phyloP scores from a whole-genome alignment of 2,329 filamentous ascomycete genomes.

The Aurifilum marmelostoma region DNA sequence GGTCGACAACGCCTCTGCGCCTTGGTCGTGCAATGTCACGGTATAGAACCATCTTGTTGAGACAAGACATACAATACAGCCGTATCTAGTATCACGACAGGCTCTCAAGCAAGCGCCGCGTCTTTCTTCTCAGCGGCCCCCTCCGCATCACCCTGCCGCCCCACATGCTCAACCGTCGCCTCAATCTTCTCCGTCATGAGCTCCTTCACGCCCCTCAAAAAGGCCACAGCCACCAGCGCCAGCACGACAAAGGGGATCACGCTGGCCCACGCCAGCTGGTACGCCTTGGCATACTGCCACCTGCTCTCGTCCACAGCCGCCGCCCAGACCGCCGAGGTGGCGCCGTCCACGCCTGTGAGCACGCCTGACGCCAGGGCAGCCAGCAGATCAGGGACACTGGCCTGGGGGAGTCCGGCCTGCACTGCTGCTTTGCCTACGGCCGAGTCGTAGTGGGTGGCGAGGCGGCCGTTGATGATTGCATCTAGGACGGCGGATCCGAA shows the following conservation, averaged over 20 bases:
- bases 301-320: conserved; percentile 46
- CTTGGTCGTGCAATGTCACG: background rate
- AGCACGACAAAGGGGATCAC: conserved; percentile 56
- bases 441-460: conserved; percentile 44
- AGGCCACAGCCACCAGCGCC: conserved; percentile 47
- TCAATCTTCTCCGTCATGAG: conserved; percentile 59
- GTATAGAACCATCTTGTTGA: background rate
- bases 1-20: background rate
- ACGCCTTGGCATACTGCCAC: conserved; percentile 50
- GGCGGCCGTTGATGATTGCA: conserved; percentile 54
- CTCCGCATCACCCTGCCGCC: background rate
- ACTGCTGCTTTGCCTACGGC: conserved; percentile 46
- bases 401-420: conserved; percentile 45
- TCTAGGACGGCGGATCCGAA: conserved; percentile 57
- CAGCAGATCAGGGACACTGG: conserved; percentile 43
- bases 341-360: conserved; percentile 39
- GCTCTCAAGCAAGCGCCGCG: background rate
- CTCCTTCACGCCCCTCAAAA: conserved; percentile 52
- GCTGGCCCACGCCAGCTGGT: conserved; percentile 53
- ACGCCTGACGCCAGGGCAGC: conserved; percentile 43
- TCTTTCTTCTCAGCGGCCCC: background rate
- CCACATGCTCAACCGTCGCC: conserved; percentile 50
- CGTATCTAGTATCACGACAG: background rate
- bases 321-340: conserved; percentile 42
- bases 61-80: background rate